A percentile compares a stretch with the other conserved stretches of the same genome.
Conservation (phyloP, 2,329 filamentous ascomycete species). For the Onygena corvina region DNA sequence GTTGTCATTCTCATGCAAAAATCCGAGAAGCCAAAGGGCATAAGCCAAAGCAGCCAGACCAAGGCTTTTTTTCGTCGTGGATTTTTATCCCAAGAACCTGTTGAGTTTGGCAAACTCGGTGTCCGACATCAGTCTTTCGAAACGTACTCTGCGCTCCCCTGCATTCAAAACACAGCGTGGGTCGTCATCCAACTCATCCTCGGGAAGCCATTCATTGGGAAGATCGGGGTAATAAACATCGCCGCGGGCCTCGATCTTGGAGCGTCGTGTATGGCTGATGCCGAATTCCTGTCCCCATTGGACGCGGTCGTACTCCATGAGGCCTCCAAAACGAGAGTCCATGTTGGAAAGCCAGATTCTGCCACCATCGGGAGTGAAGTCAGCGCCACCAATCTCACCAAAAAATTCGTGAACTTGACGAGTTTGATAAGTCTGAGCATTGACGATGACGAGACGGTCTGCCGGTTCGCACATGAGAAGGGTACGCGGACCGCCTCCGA, state of each 20-base stretch:
- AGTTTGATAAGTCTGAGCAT: slow-evolving; percentile 32
- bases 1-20: slow-evolving; percentile 1
- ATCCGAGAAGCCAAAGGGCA: not conserved
- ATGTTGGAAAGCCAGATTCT: slow-evolving; percentile 35
- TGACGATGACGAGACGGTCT: slow-evolving; percentile 35
- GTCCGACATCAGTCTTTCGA: slow-evolving; percentile 23
- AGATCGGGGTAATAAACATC: slow-evolving; percentile 21
- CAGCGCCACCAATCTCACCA: slow-evolving; percentile 35
- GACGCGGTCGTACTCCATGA: slow-evolving; percentile 34
- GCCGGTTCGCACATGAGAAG: slow-evolving; percentile 35
- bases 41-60: slow-evolving; percentile 2
- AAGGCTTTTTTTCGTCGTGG: not conserved
- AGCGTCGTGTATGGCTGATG: slow-evolving; percentile 14
- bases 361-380: slow-evolving; percentile 32
- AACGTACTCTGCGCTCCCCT: slow-evolving; percentile 26
- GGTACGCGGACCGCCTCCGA: slow-evolving; percentile 34
- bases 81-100: slow-evolving; percentile 10
- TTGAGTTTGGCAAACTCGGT: slow-evolving; percentile 11
- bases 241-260: slow-evolving; percentile 14
- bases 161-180: slow-evolving; percentile 26
- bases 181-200: slow-evolving; percentile 27
- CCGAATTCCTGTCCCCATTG: slow-evolving; percentile 30
- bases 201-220: slow-evolving; percentile 30
- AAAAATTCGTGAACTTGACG: slow-evolving; percentile 38
- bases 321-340: slow-evolving; percentile 33